Percentiles rank a stretch among this genome's conserved stretches.
These are phyloP conservation scores for Brasilioporus rufonigricans DNA, from an alignment of 768 basidiomycete species.

Conservation along the genomic window DNA sequence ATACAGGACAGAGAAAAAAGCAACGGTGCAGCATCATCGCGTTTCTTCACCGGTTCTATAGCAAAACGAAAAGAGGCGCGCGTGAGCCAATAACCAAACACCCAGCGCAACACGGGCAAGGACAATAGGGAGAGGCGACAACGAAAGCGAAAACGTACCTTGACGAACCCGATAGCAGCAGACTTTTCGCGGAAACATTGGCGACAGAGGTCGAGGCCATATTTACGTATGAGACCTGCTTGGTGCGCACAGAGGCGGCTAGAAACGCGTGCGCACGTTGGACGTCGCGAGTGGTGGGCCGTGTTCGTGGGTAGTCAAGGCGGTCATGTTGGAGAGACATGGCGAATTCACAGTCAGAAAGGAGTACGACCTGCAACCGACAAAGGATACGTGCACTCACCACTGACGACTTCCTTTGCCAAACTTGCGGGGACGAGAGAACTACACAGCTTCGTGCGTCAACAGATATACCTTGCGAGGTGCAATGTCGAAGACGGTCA, in stretches of 20 bases:
- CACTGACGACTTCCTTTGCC: slow-evolving; percentile 96
- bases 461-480: slow-evolving; percentile 19
- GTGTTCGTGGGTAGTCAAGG: neutral
- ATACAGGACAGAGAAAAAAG: neutral
- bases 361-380: too few species aligned
- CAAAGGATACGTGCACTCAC: slow-evolving; percentile 43
- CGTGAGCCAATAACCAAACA: too few species aligned
- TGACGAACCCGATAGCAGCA: slow-evolving; percentile 88
- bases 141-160: slow-evolving; percentile 53
- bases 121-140: neutral
- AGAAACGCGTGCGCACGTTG: neutral
- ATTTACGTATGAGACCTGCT: slow-evolving; percentile 96
- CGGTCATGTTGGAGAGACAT: neutral
- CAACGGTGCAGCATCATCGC: too few species aligned
- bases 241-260: slow-evolving; percentile 97
- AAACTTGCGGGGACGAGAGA: slow-evolving; percentile 91
- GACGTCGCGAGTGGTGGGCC: too few species aligned
- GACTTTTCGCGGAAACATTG: slow-evolving; percentile 99
- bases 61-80: neutral
- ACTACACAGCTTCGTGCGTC: slow-evolving; percentile 99
- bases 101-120: too few species aligned
- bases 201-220: slow-evolving; percentile 95
- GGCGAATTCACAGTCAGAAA: neutral
- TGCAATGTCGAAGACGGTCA: slow-evolving; percentile 8
- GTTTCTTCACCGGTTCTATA: slow-evolving; percentile 46